These are phyloP conservation scores for Mollisia scopiformis DNA, from an alignment of 2,329 filamentous ascomycete genomes.

Conservation along the genomic window DNA sequence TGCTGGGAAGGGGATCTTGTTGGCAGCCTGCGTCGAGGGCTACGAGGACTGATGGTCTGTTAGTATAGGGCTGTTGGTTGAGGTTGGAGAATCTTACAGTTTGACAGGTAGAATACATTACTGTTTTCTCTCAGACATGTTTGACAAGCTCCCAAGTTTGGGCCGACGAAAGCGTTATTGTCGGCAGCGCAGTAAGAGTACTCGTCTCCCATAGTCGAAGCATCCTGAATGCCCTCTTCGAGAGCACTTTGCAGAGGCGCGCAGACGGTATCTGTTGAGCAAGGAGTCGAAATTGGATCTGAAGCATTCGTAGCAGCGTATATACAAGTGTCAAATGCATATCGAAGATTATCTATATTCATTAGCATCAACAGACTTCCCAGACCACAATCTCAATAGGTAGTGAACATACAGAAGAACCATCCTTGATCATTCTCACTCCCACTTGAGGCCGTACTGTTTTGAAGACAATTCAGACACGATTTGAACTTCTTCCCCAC, in stretches of 20 bases:
- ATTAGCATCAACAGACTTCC: slow-evolving; percentile 3
- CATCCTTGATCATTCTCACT: slow-evolving; percentile 32
- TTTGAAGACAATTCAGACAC: slow-evolving; percentile 35
- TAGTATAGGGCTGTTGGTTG: neutral
- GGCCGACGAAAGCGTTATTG: slow-evolving; percentile 22
- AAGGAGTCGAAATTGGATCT: slow-evolving; percentile 28
- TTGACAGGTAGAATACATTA: slow-evolving; percentile 25
- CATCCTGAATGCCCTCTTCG: slow-evolving; percentile 25
- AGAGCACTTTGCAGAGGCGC: slow-evolving; percentile 29
- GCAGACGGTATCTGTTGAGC: slow-evolving; percentile 28
- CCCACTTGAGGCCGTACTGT: slow-evolving; percentile 27
- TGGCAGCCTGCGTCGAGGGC: slow-evolving; percentile 33
- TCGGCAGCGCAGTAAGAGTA: slow-evolving; percentile 34
- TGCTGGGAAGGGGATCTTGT: slow-evolving; percentile 27
- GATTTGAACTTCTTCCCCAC: slow-evolving; percentile 31
- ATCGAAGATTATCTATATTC: slow-evolving; percentile 36
- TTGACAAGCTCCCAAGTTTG: slow-evolving; percentile 24
- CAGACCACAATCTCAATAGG: neutral
- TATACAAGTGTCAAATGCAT: slow-evolving; percentile 30
- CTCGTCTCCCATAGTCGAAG: slow-evolving; percentile 19
- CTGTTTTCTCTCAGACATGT: slow-evolving; percentile 19
- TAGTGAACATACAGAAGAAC: slow-evolving; percentile 36
- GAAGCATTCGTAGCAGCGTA: slow-evolving; percentile 30
- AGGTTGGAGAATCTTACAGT: slow-evolving; percentile 22
- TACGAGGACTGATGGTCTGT: slow-evolving; percentile 26